Conservation (phyloP, 1,139 yeast species). For the Meyerozyma carpophila region DNA sequence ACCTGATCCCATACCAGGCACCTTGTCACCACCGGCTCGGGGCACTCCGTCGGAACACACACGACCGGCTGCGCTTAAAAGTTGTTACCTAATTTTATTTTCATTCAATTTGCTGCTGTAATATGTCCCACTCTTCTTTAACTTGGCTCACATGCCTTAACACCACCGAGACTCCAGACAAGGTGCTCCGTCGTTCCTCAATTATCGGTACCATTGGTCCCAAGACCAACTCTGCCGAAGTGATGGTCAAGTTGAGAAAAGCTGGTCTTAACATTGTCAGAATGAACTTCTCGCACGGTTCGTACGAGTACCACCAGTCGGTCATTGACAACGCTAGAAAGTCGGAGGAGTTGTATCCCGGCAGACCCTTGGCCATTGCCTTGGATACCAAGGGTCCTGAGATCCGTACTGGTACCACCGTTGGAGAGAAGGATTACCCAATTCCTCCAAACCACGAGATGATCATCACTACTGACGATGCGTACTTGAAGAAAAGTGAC, state of each 20-base stretch:
- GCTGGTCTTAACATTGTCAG: slow-evolving; percentile 97
- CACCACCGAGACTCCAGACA: slow-evolving; percentile 72
- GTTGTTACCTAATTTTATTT: neutral
- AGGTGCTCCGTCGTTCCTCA: slow-evolving; percentile 87
- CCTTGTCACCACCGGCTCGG: neutral
- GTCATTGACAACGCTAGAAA: slow-evolving; percentile 95
- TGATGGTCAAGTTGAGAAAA: slow-evolving; percentile 81
- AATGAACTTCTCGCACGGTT: slow-evolving; percentile 98
- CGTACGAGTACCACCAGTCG: slow-evolving; percentile 93
- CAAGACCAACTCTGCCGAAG: slow-evolving; percentile 87
- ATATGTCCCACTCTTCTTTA: slow-evolving; percentile 27
- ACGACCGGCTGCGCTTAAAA: slow-evolving; percentile 1
- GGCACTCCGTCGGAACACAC: slow-evolving; percentile 1
- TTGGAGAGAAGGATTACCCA: slow-evolving; percentile 72
- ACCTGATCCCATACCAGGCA: neutral
- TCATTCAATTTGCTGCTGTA: slow-evolving; percentile 1
- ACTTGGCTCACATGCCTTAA: slow-evolving; percentile 83
- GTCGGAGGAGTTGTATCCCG: slow-evolving; percentile 84
- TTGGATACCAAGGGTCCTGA: slow-evolving; percentile 99
- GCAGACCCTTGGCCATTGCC: slow-evolving; percentile 97
- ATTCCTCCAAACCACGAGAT: slow-evolving; percentile 83
- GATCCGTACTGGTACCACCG: slow-evolving; percentile 96
- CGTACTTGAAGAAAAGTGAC: slow-evolving; percentile 65
- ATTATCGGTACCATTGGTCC: slow-evolving; percentile 99
- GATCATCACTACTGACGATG: slow-evolving; percentile 88